A percentile compares a stretch with the other conserved stretches of the same genome.
These are phyloP conservation scores for Rachicladosporium sp. DNA, from an alignment of 2,329 filamentous ascomycete species.

Conservation along the genomic window DNA sequence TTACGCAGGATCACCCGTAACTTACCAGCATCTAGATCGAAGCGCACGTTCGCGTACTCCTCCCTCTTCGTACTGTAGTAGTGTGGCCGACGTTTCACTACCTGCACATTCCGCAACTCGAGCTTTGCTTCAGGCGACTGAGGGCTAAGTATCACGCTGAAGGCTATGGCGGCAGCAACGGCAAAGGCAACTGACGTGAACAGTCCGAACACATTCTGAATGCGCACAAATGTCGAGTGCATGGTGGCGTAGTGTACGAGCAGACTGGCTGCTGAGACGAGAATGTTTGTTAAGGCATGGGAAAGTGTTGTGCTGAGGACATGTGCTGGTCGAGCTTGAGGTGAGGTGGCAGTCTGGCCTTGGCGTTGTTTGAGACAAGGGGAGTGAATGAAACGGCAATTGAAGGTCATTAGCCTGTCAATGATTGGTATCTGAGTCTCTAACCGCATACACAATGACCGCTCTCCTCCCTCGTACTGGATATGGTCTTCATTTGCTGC, in stretches of 20 bases:
- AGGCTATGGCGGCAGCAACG: slow-evolving; percentile 66
- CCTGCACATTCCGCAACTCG: slow-evolving; percentile 64
- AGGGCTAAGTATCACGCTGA: slow-evolving; percentile 60
- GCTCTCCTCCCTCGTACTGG: too few relatives aligned
- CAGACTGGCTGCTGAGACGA: slow-evolving; percentile 1
- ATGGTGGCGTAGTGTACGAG: slow-evolving; percentile 39
- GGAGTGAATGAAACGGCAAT: too few relatives aligned
- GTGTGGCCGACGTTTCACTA: slow-evolving; percentile 83
- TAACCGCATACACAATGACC: too few relatives aligned
- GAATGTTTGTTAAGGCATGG: slow-evolving; percentile 1
- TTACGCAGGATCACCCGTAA: background rate
- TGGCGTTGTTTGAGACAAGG: background rate
- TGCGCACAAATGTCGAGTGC: slow-evolving; percentile 75
- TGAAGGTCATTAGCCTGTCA: too few relatives aligned
- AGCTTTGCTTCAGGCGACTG: slow-evolving; percentile 56
- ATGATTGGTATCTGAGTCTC: too few relatives aligned
- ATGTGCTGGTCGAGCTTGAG: background rate
- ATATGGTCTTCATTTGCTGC: too few relatives aligned
- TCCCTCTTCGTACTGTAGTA: slow-evolving; percentile 90
- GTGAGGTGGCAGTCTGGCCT: slow-evolving; percentile 2
- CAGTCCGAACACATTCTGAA: slow-evolving; percentile 92
- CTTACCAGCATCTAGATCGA: slow-evolving; percentile 69
- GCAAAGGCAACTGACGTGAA: slow-evolving; percentile 88
- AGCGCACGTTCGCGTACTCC: slow-evolving; percentile 89
- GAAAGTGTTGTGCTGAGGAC: background rate